Base-by-base conservation (phyloP, 192 early-diverging fungal genomes). In the Linnemannia hyalina region DNA sequence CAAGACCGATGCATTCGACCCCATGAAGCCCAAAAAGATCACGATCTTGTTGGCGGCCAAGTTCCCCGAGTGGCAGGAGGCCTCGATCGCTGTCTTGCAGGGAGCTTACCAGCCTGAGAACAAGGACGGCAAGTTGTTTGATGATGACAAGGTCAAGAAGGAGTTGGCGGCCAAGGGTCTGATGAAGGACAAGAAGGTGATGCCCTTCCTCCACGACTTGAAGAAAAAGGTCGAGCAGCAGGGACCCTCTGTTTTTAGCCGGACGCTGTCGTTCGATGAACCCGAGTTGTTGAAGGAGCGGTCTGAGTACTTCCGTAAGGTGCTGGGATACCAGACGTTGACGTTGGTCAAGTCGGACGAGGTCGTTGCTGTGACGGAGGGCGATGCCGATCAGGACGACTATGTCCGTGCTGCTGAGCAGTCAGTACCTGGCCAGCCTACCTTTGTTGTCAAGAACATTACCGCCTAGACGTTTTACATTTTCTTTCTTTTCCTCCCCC, bases 11-110 rank as follows among this genome's bases (percentile, higher is more conserved):
- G 90, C 88, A 36, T 93, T 93, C 78, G 90, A 95, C 60, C 91
- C 93, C 18, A 83, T 68, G 35, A 91, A 88, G 44, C 92, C 93
- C 78, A 96, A 96, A 85, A 87, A 90, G 55, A 89, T 98, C 63
- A 96, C 92, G 52, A 90, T 99, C 63, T 95, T 93, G 88, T 92
- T 97, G 44, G 96, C 97, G 10, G 88, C 83, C 70, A 88, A 92
- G 71, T 98, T 97, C 94, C 98, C 99, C 35, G 94, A 92, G 81
- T 99, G 99, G 99, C 99, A 99, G 89, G 95, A 97, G 68, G 90
- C 88, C 4, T 89, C 92, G 32, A 86, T 90, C 60, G 85, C 72
- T 16, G 90, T 91, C 35, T 83, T 96, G 65, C 91, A 86, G 75
- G 73, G 54, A 23, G 73, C 84, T 16, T 86, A 81, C 73, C 44